Conservation (phyloP, 2,329 filamentous ascomycete species). For the Botrytis elliptica region DNA sequence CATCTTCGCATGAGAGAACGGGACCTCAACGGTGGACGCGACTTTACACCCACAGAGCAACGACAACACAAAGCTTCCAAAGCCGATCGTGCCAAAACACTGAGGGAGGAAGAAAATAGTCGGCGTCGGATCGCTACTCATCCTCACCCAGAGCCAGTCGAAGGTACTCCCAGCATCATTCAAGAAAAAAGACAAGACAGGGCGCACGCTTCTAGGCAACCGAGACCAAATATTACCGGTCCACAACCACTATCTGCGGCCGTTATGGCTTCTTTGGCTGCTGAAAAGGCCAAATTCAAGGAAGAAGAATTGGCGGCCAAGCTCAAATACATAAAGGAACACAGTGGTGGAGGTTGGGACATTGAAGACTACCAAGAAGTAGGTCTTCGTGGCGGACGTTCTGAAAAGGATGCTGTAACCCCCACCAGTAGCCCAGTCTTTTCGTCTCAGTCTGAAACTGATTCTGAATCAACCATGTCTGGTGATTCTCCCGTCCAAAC, state of each 20-base stretch:
- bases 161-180: rapidly evolving
- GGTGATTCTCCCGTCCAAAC: background rate
- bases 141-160: background rate
- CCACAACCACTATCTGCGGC: background rate
- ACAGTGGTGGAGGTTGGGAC: background rate
- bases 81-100: background rate
- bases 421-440: background rate
- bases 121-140: background rate
- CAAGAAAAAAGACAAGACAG: background rate
- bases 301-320: background rate
- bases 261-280: background rate
- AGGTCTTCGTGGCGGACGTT: background rate
- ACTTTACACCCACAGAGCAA: background rate
- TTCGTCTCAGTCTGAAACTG: background rate
- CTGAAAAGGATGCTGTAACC: background rate
- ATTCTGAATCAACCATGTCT: background rate
- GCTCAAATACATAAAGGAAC: background rate
- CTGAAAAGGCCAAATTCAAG: background rate
- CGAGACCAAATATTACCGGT: rapidly evolving
- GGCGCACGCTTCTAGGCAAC: no score
- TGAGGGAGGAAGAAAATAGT: background rate
- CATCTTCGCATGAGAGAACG: background rate
- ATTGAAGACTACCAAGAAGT: background rate
- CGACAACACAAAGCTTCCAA: background rate
- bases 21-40: background rate